A percentile compares a stretch with the other conserved stretches of the same genome.
phyloP scores from a whole-genome alignment of 345 rosid species.

The Camelina sativa region DNA sequence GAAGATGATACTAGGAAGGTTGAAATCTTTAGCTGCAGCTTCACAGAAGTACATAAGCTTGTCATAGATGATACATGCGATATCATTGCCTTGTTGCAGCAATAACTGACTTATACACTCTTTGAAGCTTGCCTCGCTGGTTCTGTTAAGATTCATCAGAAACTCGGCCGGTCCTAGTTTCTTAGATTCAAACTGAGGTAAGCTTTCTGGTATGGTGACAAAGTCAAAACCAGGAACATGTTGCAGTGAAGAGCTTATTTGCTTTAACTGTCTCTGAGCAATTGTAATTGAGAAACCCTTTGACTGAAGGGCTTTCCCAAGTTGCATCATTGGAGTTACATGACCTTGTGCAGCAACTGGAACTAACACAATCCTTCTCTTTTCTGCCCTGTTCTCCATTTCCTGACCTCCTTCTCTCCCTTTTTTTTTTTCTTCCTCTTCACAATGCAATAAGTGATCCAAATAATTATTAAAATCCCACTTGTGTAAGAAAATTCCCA shows the following conservation, averaged over 20 bases:
- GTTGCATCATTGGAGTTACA: constrained; percentile 65
- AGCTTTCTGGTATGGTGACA: constrained; percentile 46
- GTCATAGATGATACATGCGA: constrained; percentile 52
- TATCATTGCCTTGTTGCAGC: constrained; percentile 31
- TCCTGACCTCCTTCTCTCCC: not conserved
- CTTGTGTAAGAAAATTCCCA: not conserved
- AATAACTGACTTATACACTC: constrained; percentile 24
- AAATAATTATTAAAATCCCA: not conserved
- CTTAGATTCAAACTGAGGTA: constrained; percentile 11
- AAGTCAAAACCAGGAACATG: constrained; percentile 46
- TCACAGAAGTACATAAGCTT: constrained; percentile 39
- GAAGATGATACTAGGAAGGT: constrained; percentile 32
- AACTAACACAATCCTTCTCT: constrained; percentile 21
- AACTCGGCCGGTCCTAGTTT: constrained; percentile 9
- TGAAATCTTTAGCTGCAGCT: constrained; percentile 30
- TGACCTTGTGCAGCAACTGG: constrained; percentile 43
- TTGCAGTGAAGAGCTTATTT: constrained; percentile 22
- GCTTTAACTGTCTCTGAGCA: constrained; percentile 43
- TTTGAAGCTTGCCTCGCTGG: constrained; percentile 44
- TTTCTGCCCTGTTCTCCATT: constrained; percentile 20
- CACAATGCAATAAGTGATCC: not conserved
- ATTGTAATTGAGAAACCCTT: constrained; percentile 65
- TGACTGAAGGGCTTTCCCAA: constrained; percentile 53
- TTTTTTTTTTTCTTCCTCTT: not conserved
- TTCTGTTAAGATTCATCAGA: constrained; percentile 42